Percentiles rank a stretch among this genome's conserved stretches.
Evolutionary conservation across 2,329 filamentous ascomycete species (phyloP).

Genomic region (Fusarium chuoi): DNA sequence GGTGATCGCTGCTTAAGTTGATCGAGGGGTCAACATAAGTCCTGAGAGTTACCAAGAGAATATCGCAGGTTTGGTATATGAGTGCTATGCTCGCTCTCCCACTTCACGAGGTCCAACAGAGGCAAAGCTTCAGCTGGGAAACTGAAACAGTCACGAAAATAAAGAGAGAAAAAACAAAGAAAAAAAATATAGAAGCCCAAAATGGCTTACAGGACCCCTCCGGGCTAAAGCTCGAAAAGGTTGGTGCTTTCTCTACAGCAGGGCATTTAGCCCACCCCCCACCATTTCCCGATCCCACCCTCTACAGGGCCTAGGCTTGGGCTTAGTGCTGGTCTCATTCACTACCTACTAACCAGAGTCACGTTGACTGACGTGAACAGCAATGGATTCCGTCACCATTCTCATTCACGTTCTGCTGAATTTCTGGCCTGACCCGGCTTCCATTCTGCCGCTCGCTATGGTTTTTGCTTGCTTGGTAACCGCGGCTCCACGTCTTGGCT

Average conservation of each 20-base stretch:
- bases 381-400: slow-evolving; percentile 36
- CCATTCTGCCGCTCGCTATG: slow-evolving; percentile 9
- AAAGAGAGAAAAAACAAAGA: background rate
- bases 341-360: slow-evolving; percentile 1
- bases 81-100: background rate
- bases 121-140: background rate
- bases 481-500: slow-evolving; percentile 21
- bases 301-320: slow-evolving; percentile 14
- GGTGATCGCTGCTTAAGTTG: background rate
- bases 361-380: slow-evolving; percentile 1
- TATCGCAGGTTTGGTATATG: background rate
- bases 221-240: slow-evolving; percentile 19
- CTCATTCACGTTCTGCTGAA: background rate
- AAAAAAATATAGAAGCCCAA: background rate
- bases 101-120: background rate
- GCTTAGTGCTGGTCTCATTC: background rate
- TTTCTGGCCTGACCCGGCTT: slow-evolving; percentile 19
- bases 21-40: background rate
- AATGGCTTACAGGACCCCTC: slow-evolving; percentile 24
- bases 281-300: slow-evolving; percentile 36
- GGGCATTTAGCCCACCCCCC: slow-evolving; percentile 22
- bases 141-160: slow-evolving; percentile 4
- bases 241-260: slow-evolving; percentile 19
- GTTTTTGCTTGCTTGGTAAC: slow-evolving; percentile 6
- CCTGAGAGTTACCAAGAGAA: background rate